phyloP scores from a whole-genome alignment of 257 asterid species.

The Voacanga thouarsii region DNA sequence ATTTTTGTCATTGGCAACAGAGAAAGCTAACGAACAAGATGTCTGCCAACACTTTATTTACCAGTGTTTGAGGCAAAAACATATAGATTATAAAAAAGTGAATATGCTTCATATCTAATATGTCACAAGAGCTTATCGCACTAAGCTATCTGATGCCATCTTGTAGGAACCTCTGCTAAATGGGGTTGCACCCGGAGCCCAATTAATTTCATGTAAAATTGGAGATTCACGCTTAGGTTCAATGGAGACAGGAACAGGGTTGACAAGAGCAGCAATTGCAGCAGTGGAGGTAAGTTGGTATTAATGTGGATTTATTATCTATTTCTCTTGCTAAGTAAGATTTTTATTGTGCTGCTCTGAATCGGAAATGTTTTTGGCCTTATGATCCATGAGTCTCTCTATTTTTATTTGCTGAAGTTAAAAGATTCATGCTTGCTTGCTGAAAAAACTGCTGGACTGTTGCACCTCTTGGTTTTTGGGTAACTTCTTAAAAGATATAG shows the following conservation, averaged over 20 bases:
- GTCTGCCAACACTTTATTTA: background rate
- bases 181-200: conserved; percentile 99
- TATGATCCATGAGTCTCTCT: background rate
- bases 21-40: background rate
- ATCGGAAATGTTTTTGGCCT: background rate
- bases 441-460: background rate
- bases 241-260: conserved; percentile 99
- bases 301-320: background rate
- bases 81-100: background rate
- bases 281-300: conserved; percentile 74
- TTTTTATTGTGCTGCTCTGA: background rate
- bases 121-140: background rate
- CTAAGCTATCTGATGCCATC: conserved; percentile 20
- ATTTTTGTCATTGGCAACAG: conserved; percentile 3
- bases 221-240: conserved; percentile 97
- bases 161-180: conserved; percentile 85
- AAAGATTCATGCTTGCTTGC: conserved; percentile 1
- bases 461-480: background rate
- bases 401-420: background rate
- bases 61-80: background rate
- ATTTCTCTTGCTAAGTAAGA: background rate
- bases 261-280: conserved; percentile 89
- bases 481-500: background rate
- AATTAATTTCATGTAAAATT: conserved; percentile 89
- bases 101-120: background rate